Evolutionary conservation across 495 filamentous ascomycete genomes (phyloP).

Genomic region (Talaromyces nanjingensis): DNA sequence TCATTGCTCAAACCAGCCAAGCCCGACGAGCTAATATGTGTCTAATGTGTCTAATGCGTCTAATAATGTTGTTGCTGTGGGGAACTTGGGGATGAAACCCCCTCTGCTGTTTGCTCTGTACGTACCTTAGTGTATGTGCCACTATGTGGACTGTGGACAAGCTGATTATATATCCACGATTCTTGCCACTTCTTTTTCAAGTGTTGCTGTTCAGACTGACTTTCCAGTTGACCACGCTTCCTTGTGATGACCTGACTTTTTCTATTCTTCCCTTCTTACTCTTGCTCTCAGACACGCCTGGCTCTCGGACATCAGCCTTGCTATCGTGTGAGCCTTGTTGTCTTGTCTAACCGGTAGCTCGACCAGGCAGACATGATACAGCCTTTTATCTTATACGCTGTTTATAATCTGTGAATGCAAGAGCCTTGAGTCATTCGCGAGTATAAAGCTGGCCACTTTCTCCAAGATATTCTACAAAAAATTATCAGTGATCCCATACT

Average conservation of each 20-base stretch:
- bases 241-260: not conserved
- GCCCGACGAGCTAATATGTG: not conserved
- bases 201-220: not conserved
- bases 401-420: not conserved
- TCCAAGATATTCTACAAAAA: not conserved
- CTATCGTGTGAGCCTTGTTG: not conserved
- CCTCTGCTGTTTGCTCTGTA: not conserved
- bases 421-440: not conserved
- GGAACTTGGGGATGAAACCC: not conserved
- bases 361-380: conserved; percentile 2
- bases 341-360: not conserved
- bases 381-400: not conserved
- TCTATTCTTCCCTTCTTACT: not conserved
- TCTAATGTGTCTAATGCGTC: not conserved
- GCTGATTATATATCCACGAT: not conserved
- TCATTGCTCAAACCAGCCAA: not conserved
- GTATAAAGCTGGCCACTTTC: not conserved
- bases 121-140: too few relatives aligned
- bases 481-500: conserved; percentile 10
- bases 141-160: too few relatives aligned
- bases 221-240: not conserved
- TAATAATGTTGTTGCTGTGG: not conserved
- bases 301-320: not conserved
- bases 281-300: not conserved
- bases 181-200: not conserved